Conservation (phyloP, 495 filamentous ascomycete species). For the Aspergillus nanangensis region DNA sequence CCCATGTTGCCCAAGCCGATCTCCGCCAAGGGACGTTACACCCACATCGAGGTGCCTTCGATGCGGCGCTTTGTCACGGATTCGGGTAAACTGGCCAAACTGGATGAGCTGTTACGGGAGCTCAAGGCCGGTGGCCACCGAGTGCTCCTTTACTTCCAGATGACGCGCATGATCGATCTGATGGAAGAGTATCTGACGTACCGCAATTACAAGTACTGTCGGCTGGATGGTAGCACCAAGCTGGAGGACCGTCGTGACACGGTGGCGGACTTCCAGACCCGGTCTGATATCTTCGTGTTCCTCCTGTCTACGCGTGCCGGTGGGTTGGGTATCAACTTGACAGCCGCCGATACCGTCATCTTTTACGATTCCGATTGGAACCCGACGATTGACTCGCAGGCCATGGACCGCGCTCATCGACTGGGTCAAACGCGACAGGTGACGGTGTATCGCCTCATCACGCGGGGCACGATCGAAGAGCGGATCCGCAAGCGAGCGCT, state of each 20-base stretch:
- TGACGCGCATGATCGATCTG: constrained; percentile 99
- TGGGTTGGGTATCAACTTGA: constrained; percentile 97
- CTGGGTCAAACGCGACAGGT: constrained; percentile 95
- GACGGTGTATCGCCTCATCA: constrained; percentile 96
- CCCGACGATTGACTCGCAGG: constrained; percentile 95
- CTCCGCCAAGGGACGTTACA: constrained; percentile 76
- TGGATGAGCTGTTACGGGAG: constrained; percentile 80
- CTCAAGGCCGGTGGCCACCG: constrained; percentile 91
- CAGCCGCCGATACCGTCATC: constrained; percentile 88
- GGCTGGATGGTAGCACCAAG: constrained; percentile 96
- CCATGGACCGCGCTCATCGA: constrained; percentile 98
- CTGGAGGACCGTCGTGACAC: constrained; percentile 95
- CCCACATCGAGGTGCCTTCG: constrained; percentile 88
- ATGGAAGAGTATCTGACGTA: constrained; percentile 99
- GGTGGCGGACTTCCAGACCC: constrained; percentile 91
- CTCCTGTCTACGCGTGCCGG: constrained; percentile 92
- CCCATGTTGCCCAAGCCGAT: constrained; percentile 69
- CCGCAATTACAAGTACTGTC: constrained; percentile 97
- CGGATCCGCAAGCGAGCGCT: constrained; percentile 95
- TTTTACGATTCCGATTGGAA: constrained; percentile 99
- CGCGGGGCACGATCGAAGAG: constrained; percentile 94
- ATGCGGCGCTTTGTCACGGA: constrained; percentile 99
- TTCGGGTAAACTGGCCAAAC: constrained; percentile 88
- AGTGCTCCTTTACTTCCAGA: constrained; percentile 99
- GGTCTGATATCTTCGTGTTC: constrained; percentile 94